These are phyloP conservation scores for Chalciporus piperatus DNA, from an alignment of 768 basidiomycete genomes.

Conservation along the genomic window DNA sequence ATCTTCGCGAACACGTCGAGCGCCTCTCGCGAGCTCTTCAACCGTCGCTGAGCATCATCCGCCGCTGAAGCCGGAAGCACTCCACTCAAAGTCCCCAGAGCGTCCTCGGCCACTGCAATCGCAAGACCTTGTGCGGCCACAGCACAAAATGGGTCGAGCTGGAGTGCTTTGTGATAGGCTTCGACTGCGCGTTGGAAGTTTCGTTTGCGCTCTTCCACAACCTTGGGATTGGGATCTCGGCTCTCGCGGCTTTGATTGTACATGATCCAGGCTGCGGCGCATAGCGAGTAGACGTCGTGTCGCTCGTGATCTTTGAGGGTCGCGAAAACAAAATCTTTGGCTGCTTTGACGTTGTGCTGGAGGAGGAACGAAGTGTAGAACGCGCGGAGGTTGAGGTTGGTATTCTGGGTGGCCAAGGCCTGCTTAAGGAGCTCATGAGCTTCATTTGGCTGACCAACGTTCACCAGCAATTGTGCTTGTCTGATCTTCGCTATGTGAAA, in stretches of 20 bases:
- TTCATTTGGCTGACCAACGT: conserved; percentile 68
- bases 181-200: conserved; percentile 83
- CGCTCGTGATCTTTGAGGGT: conserved; percentile 85
- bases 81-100: conserved; percentile 66
- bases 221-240: conserved; percentile 56
- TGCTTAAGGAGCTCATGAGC: conserved; percentile 92
- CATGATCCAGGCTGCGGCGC: conserved; percentile 82
- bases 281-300: conserved; percentile 88
- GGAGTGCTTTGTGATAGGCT: conserved; percentile 89
- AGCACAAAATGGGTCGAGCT: conserved; percentile 80
- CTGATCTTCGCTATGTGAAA: conserved; percentile 78
- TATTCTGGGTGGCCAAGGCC: conserved; percentile 71
- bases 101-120: conserved; percentile 91
- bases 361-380: conserved; percentile 93
- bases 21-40: conserved; percentile 81
- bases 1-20: conserved; percentile 88
- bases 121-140: conserved; percentile 95
- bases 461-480: conserved; percentile 75
- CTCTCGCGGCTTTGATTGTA: conserved; percentile 86
- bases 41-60: conserved; percentile 65
- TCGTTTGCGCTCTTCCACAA: conserved; percentile 60
- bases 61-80: conserved; percentile 43
- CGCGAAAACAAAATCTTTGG: conserved; percentile 86
- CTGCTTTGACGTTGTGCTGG: conserved; percentile 67
- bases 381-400: conserved; percentile 84